Percentiles rank a stretch among this genome's conserved stretches.
phyloP scores from a whole-genome alignment of 108 stramenopile genomes.

The Skeletonema marinoi region DNA sequence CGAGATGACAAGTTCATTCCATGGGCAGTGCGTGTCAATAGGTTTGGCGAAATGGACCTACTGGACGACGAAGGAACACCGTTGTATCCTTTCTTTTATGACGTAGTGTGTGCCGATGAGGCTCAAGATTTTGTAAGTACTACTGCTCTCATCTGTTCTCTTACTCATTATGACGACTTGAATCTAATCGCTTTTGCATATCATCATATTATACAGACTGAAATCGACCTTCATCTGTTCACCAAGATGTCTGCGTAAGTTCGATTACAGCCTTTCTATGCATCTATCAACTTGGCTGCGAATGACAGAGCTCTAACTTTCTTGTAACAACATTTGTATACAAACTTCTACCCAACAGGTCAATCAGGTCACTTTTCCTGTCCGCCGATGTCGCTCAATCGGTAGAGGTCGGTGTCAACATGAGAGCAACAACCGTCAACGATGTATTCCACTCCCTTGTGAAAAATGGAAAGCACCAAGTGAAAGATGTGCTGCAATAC shows the following conservation, averaged over 20 bases:
- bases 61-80: slow-evolving; percentile 9
- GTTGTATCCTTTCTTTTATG: slow-evolving; percentile 16
- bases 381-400: slow-evolving; percentile 11
- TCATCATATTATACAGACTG: background rate
- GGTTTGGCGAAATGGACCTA: slow-evolving; percentile 13
- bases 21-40: slow-evolving; percentile 1
- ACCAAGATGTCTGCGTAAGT: slow-evolving; percentile 7
- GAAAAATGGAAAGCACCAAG: slow-evolving; percentile 5
- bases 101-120: slow-evolving; percentile 11
- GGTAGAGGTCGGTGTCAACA: slow-evolving; percentile 13
- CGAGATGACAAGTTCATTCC: slow-evolving; percentile 11
- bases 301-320: background rate
- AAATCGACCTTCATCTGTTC: slow-evolving; percentile 5
- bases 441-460: slow-evolving; percentile 10
- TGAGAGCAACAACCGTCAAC: slow-evolving; percentile 8
- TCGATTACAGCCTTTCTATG: background rate
- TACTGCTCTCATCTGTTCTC: background rate
- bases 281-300: background rate
- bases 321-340: background rate
- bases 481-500: slow-evolving; percentile 11
- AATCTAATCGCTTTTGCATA: background rate
- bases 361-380: slow-evolving; percentile 3
- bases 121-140: slow-evolving; percentile 12
- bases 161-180: background rate
- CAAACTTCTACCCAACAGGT: background rate